Evolutionary conservation across 139 green algal species (phyloP).

Genomic region (Chlamydomonas schloesseri): DNA sequence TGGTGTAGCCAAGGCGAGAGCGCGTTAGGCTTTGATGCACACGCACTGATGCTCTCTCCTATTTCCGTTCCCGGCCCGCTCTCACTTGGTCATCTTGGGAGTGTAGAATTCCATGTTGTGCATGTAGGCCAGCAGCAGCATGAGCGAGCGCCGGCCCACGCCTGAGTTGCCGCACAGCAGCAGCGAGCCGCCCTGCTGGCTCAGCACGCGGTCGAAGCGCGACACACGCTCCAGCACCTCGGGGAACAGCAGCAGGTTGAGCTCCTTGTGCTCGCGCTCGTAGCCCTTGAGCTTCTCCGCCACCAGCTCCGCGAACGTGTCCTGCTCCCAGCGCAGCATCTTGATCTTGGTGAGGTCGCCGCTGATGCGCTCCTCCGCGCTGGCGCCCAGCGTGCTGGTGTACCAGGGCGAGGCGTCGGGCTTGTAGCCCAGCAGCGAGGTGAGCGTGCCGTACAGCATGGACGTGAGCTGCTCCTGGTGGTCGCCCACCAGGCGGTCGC

Average conservation of each 20-base stretch:
- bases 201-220: conserved; percentile 74
- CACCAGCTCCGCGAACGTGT: conserved; percentile 66
- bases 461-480: conserved; percentile 28
- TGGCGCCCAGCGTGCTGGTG: conserved; percentile 52
- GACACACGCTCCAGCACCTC: conserved; percentile 76
- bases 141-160: conserved; percentile 66
- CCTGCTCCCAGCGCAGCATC: conserved; percentile 55
- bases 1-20: too few species aligned
- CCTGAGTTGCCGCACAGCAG: conserved; percentile 75
- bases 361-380: conserved; percentile 55
- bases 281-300: conserved; percentile 72
- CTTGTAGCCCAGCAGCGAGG: conserved; percentile 41
- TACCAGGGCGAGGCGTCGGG: conserved; percentile 37
- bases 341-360: conserved; percentile 43
- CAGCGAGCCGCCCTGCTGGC: conserved; percentile 63
- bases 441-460: not conserved
- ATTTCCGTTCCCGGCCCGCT: too few species aligned
- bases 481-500: conserved; percentile 67
- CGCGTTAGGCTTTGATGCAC: too few species aligned
- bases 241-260: conserved; percentile 73
- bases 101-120: conserved; percentile 76
- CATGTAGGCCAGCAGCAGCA: conserved; percentile 80
- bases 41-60: too few species aligned
- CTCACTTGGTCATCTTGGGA: conserved; percentile 67
- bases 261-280: conserved; percentile 77